Evolutionary conservation across 352 stramenopile genomes (phyloP), one percentile per base, ranked within the genome.

Genomic region (Pythium aristosporum): DNA sequence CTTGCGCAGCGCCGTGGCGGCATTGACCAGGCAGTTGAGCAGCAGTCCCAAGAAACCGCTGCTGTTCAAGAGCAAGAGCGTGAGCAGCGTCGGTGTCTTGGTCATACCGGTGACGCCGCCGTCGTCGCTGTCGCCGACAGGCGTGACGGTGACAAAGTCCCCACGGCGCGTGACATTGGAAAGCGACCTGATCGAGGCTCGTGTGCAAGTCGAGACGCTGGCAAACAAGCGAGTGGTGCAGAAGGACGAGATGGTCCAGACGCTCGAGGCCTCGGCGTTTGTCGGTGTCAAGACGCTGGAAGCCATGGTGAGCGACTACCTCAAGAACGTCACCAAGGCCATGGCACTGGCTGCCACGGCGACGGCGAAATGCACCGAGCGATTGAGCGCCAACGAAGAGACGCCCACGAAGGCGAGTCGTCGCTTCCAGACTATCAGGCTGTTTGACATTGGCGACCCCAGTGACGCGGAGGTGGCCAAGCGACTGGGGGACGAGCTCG

Each of bases 201-300:
- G 61, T 15, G 8, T 46, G 25, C 51, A 64, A 12, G 48, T 78
- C 28, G 21, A 50, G 15, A 63, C 16, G 11, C 34, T 85, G n/a
- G 67, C 83, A 57, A 46, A 52, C 7, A 78, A 75, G 5, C 52
- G 80, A 32, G 43, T 16, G 5, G 21, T 71, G 30, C 77, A 88
- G 44, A 57, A 60, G 2, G 54, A 61, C n/a, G 79, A 83, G 21
- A 74, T 75, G 52, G 15, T 64, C 9, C 50, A 41, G 16, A 80
- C 72, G 5, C 68, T 86, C 11, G 34, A 72, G 12, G 70, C 73
- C 21, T 82, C 77, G n/a, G 73, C 73, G 21, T 59, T 55, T 2
- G 57, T 85, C 23, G 61, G 69, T 0, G 72, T 85, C 18, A 85
- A 83, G 50, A 88, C 79, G 18, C 77, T 88, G 75, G 75, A 88